Percentiles rank a stretch among this genome's conserved stretches.
Evolutionary conservation across 768 basidiomycete genomes (phyloP).

Genomic region (Rhizopogon vinicolor): DNA sequence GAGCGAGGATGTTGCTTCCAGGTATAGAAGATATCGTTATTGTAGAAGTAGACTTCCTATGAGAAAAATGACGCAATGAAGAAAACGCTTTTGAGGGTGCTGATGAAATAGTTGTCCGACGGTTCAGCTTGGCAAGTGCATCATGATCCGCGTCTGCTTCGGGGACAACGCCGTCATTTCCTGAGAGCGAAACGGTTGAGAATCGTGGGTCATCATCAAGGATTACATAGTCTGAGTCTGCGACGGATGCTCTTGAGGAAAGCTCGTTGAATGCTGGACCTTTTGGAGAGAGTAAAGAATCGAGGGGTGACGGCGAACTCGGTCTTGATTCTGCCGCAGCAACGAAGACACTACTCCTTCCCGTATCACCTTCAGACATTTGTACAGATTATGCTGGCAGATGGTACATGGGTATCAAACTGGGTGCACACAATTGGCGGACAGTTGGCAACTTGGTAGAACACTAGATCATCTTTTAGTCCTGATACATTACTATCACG

Average conservation of each 20-base stretch:
- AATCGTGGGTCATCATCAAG: constrained; percentile 44
- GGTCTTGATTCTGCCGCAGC: constrained; percentile 4
- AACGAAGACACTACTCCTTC: constrained; percentile 6
- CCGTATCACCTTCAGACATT: constrained; percentile 16
- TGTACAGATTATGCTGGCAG: constrained; percentile 4
- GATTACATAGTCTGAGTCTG: constrained; percentile 54
- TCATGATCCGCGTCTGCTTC: constrained; percentile 14
- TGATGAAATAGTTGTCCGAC: constrained; percentile 26
- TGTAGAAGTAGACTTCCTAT: constrained; percentile 63
- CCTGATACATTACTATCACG: background rate
- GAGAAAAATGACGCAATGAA: constrained; percentile 29
- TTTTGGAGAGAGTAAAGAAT: constrained; percentile 49
- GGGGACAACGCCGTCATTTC: constrained; percentile 6
- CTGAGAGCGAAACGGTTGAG: constrained; percentile 42
- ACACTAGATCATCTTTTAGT: no score
- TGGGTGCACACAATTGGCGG: background rate
- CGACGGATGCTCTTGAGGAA: constrained; percentile 38
- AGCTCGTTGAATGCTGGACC: constrained; percentile 23
- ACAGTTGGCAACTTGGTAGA: no score
- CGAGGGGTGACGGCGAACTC: constrained; percentile 27
- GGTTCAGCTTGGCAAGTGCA: constrained; percentile 15
- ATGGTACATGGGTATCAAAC: constrained; percentile 7
- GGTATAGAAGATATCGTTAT: constrained; percentile 45
- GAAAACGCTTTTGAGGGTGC: constrained; percentile 13
- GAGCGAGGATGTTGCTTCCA: constrained; percentile 41